Evolutionary conservation across 2,329 filamentous ascomycete genomes (phyloP), one percentile per base, ranked within the genome.

Genomic region (Botrytis fragariae): DNA sequence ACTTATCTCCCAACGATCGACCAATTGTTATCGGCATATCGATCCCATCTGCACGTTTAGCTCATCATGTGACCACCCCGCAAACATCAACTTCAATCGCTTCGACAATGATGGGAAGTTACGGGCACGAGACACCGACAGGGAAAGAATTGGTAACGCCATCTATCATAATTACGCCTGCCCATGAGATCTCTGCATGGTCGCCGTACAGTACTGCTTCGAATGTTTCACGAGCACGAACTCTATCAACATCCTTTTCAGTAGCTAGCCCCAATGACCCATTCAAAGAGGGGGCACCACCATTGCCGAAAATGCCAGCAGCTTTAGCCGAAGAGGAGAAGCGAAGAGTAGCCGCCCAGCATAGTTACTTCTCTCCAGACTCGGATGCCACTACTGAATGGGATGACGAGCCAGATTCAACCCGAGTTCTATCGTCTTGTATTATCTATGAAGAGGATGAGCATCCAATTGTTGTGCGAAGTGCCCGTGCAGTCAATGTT

Each of bases 361-460:
- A 76, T 67, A 81, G 79, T 67, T 79, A 77, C 63, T 79, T 79
- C 45, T 80, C 78, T 48, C 78, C 78, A 4, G 79, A 81, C 65
- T 79, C 80, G 12, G 78, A 81, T 64, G 75, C 77, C 74, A 76
- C 74, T 48, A 78, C 77, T 12, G 72, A 74, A 14, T 81, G 79
- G 77, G 78, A 75, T 42, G 76, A 79, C 42, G 77, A 79, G n/a
- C 77, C 78, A 37, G 37, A 63, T 14, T 69, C 74, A n/a, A 79
- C 67, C 22, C 78, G 79, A 20, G 75, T 78, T 29, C 65, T 78
- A 29, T 80, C 79, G 0, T 88, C 89, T 0, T 88, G 86, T 73
- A 93, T 91, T 0, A 84, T 92, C 1, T 93, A 93, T 76, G 91
- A 93, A 78, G 91, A 93, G 79, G 91, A 93, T 75, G 87, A 87